phyloP scores from a whole-genome alignment of 1,139 yeast species.

The Lizanozyma gosingica region DNA sequence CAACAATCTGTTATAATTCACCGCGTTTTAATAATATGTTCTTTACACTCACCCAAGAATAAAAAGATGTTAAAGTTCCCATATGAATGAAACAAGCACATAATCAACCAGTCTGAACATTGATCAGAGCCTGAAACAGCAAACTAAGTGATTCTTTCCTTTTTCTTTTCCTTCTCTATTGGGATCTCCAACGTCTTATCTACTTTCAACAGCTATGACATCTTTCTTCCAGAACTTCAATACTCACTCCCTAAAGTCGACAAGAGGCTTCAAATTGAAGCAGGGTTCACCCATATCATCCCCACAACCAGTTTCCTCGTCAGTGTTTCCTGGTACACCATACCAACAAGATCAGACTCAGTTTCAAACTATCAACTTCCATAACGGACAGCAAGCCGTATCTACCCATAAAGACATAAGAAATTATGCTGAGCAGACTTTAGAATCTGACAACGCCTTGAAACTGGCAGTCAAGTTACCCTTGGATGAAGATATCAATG shows the following conservation, averaged over 20 bases:
- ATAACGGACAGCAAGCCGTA: slow-evolving; percentile 24
- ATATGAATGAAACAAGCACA: too few relatives aligned
- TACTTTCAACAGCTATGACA: too few relatives aligned
- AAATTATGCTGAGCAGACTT: slow-evolving; percentile 84
- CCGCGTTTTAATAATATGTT: too few relatives aligned
- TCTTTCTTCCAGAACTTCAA: slow-evolving; percentile 53
- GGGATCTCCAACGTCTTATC: too few relatives aligned
- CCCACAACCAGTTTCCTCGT: slow-evolving; percentile 28
- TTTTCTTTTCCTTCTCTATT: too few relatives aligned
- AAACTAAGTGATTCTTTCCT: too few relatives aligned
- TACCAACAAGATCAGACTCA: slow-evolving; percentile 3
- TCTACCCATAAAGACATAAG: slow-evolving; percentile 65
- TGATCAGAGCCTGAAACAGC: too few relatives aligned
- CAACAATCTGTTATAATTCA: too few relatives aligned
- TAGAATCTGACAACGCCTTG: slow-evolving; percentile 86
- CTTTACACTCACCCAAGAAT: too few relatives aligned
- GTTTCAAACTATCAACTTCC: slow-evolving; percentile 18
- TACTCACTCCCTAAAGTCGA: slow-evolving; percentile 45
- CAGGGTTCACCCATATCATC: slow-evolving; percentile 34
- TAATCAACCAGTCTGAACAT: too few relatives aligned
- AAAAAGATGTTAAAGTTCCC: too few relatives aligned
- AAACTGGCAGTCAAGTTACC: slow-evolving; percentile 93
- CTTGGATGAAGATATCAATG: slow-evolving; percentile 82
- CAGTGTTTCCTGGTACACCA: slow-evolving; percentile 12
- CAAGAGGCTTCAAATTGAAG: slow-evolving; percentile 45